phyloP scores from a whole-genome alignment of 2,329 filamentous ascomycete genomes.

The Paramyrothecium roridum region DNA sequence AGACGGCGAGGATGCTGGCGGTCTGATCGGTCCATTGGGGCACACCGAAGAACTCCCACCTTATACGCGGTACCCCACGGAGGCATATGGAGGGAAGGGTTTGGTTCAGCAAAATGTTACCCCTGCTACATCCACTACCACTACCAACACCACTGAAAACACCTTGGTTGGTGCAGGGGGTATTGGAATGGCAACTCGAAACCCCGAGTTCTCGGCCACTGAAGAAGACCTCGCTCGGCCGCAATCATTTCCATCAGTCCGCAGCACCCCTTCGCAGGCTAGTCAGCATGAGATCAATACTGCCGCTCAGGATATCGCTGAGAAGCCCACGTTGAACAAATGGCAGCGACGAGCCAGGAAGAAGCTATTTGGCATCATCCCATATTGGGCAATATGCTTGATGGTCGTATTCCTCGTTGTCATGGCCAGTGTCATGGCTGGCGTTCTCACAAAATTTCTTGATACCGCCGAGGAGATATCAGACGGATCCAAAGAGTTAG shows the following conservation, averaged over 20 bases:
- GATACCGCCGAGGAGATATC: background rate
- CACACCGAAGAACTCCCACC: slow-evolving; percentile 90
- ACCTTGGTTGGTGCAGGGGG: slow-evolving; percentile 56
- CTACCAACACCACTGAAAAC: slow-evolving; percentile 1
- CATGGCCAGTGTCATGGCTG: slow-evolving; percentile 49
- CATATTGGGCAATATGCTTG: slow-evolving; percentile 59
- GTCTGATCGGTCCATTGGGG: slow-evolving; percentile 82
- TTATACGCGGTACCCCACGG: slow-evolving; percentile 85
- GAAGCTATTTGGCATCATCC: slow-evolving; percentile 56
- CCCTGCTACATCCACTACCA: slow-evolving; percentile 1
- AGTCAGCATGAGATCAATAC: slow-evolving; percentile 55
- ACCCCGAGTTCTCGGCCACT: slow-evolving; percentile 60
- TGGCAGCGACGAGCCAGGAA: slow-evolving; percentile 53
- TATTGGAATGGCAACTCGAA: slow-evolving; percentile 56
- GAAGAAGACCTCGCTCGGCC: slow-evolving; percentile 50
- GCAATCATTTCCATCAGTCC: slow-evolving; percentile 47
- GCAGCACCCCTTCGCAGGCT: slow-evolving; percentile 44
- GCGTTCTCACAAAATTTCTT: slow-evolving; percentile 37
- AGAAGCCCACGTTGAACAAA: slow-evolving; percentile 46
- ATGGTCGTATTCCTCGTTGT: slow-evolving; percentile 45
- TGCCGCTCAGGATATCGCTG: slow-evolving; percentile 38
- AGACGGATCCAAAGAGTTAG: background rate
- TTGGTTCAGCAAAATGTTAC: background rate
- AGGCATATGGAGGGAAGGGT: slow-evolving; percentile 42
- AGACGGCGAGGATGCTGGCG: slow-evolving; percentile 81